Percentiles rank a stretch among this genome's conserved stretches.
Conservation (phyloP, 176 grass and related monocot genomes). For the Miscanthus lutarioriparius region DNA sequence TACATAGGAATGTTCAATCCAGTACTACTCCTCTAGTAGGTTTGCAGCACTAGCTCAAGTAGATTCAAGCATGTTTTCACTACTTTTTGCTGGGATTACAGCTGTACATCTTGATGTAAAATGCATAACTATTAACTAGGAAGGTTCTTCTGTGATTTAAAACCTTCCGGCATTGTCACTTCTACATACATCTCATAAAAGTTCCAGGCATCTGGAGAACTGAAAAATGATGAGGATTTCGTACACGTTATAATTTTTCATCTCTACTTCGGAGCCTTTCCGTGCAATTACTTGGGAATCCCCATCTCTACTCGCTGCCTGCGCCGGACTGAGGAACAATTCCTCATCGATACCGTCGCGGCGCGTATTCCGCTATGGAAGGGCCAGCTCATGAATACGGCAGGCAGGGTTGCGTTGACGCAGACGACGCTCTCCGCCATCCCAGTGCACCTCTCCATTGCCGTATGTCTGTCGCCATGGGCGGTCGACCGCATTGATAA, state of each 20-base stretch:
- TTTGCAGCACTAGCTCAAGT: conserved; percentile 9
- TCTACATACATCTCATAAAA: neutral
- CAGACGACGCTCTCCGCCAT: no score
- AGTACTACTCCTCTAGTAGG: neutral
- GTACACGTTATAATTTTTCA: neutral
- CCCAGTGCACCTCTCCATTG: no score
- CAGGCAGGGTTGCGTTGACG: no score
- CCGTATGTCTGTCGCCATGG: no score
- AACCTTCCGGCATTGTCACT: neutral
- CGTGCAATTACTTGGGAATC: no score
- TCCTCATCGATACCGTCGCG: no score
- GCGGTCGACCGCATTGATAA: no score
- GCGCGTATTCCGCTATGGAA: no score
- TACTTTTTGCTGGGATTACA: neutral
- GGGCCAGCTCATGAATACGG: no score
- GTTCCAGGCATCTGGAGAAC: conserved; percentile 4
- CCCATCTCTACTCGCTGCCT: no score
- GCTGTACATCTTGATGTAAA: neutral
- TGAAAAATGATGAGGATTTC: conserved; percentile 11
- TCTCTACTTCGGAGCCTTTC: no score
- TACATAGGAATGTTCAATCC: neutral
- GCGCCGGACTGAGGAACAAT: no score
- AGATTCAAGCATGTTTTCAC: neutral
- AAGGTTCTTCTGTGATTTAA: neutral
- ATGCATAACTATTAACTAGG: neutral